These are phyloP conservation scores for Cladosporium velox DNA, from an alignment of 2,329 filamentous ascomycete genomes.

Conservation along the genomic window DNA sequence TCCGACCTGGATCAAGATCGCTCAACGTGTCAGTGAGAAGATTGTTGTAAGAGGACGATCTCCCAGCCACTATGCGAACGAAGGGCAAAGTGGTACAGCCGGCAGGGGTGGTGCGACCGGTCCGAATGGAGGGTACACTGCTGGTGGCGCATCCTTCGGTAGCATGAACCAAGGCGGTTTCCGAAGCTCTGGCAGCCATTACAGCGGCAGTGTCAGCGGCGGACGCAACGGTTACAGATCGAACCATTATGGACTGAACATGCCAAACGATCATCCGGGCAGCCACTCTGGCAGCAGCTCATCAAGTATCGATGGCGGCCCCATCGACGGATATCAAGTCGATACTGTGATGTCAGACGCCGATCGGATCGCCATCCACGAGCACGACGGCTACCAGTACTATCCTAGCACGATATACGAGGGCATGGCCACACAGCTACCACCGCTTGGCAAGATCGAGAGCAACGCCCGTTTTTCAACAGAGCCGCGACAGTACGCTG, in stretches of 20 bases:
- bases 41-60: conserved; percentile 87
- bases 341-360: conserved; percentile 45
- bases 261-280: conserved; percentile 27
- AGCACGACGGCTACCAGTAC: conserved; percentile 49
- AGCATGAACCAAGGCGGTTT: conserved; percentile 37
- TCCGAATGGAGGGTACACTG: conserved; percentile 50
- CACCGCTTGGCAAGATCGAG: conserved; percentile 37
- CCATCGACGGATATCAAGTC: conserved; percentile 34
- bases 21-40: conserved; percentile 71
- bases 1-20: conserved; percentile 69
- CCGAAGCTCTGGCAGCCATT: conserved; percentile 28
- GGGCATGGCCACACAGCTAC: conserved; percentile 33
- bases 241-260: conserved; percentile 31
- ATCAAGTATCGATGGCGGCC: conserved; percentile 36
- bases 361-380: conserved; percentile 46
- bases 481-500: conserved; percentile 37
- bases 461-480: conserved; percentile 32
- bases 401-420: conserved; percentile 49
- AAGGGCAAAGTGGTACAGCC: conserved; percentile 50
- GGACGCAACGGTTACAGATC: conserved; percentile 32
- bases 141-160: conserved; percentile 31
- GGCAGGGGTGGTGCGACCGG: conserved; percentile 69
- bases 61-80: conserved; percentile 63
- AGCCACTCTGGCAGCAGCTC: conserved; percentile 48
- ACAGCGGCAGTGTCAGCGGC: conserved; percentile 27